Percentiles rank a stretch among this genome's conserved stretches.
Conservation (phyloP, 352 stramenopile species). For the Globisporangium recalcitrans region DNA sequence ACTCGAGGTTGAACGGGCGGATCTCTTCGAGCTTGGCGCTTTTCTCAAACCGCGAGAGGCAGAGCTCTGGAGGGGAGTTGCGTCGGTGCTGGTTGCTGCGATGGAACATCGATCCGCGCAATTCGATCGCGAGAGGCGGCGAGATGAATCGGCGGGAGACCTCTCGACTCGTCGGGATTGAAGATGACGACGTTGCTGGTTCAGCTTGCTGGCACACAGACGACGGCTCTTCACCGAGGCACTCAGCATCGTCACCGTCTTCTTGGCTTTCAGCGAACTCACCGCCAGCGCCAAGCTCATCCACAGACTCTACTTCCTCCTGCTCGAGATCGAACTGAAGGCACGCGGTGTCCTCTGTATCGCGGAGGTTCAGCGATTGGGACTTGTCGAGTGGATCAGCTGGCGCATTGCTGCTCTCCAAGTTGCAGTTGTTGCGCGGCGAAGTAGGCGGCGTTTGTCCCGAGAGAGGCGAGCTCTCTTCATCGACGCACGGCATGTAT, state of each 20-base stretch:
- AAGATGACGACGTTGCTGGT: not conserved
- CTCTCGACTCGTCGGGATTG: constrained; percentile 3
- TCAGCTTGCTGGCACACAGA: not conserved
- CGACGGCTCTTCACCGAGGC: not conserved
- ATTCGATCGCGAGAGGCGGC: constrained; percentile 45
- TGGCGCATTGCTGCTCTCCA: not conserved
- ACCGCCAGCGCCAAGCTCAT: not conserved
- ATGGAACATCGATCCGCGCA: constrained; percentile 26
- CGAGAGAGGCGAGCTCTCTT: constrained; percentile 53
- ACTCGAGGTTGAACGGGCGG: constrained; percentile 19
- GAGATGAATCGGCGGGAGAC: constrained; percentile 33
- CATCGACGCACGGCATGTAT: constrained; percentile 74
- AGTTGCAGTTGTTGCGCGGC: constrained; percentile 18
- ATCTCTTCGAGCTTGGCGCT: constrained; percentile 43
- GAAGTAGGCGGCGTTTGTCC: constrained; percentile 46
- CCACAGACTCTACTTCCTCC: not conserved
- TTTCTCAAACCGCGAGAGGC: constrained; percentile 48
- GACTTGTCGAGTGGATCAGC: not conserved
- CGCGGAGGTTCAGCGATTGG: constrained; percentile 8
- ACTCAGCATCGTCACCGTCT: not conserved
- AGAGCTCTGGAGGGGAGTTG: constrained; percentile 63
- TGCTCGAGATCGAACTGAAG: constrained; percentile 16
- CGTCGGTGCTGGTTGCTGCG: constrained; percentile 36
- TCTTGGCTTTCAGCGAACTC: not conserved
- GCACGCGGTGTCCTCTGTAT: not conserved